Percentiles rank a stretch among this genome's conserved stretches.
phyloP scores from a whole-genome alignment of 2,329 filamentous ascomycete genomes.

The Fusarium sp. region DNA sequence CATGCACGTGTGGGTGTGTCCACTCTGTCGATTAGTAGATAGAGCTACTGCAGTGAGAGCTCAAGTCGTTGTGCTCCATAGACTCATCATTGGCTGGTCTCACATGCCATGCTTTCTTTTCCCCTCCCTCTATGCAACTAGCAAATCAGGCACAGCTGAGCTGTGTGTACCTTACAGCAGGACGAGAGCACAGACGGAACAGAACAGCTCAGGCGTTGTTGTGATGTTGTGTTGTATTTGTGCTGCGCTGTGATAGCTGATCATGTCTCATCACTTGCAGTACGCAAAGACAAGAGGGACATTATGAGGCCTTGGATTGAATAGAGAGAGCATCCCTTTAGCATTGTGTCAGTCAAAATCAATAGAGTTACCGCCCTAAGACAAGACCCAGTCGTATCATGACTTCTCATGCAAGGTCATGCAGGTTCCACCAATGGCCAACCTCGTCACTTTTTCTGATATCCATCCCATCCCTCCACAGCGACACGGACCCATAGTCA shows the following conservation, averaged over 20 bases:
- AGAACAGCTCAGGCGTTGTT: constrained; percentile 10
- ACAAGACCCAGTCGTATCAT: constrained; percentile 24
- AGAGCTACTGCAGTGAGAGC: constrained; percentile 27
- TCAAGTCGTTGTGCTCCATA: constrained; percentile 1
- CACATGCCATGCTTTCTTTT: constrained; percentile 16
- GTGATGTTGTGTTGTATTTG: neutral
- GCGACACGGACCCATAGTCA: neutral
- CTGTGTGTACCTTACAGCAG: constrained; percentile 32
- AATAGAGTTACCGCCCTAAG: constrained; percentile 13
- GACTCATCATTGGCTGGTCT: neutral
- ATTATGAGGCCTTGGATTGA: neutral
- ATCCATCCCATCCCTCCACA: constrained; percentile 16
- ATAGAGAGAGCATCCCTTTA: neutral
- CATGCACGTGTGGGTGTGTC: constrained; percentile 18
- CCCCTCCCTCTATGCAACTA: constrained; percentile 10
- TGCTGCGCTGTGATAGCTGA: neutral
- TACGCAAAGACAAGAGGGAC: neutral
- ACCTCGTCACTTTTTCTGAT: constrained; percentile 16
- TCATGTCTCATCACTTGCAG: constrained; percentile 6
- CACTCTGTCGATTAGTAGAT: constrained; percentile 18
- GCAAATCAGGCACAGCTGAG: constrained; percentile 26
- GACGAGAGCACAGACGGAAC: constrained; percentile 26
- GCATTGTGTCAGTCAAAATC: neutral
- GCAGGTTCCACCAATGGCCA: constrained; percentile 27
- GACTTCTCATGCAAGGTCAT: constrained; percentile 22